Evolutionary conservation across 192 early-diverging fungal genomes (phyloP), one percentile per base, ranked within the genome.

Genomic region (Funneliformis mosseae): DNA sequence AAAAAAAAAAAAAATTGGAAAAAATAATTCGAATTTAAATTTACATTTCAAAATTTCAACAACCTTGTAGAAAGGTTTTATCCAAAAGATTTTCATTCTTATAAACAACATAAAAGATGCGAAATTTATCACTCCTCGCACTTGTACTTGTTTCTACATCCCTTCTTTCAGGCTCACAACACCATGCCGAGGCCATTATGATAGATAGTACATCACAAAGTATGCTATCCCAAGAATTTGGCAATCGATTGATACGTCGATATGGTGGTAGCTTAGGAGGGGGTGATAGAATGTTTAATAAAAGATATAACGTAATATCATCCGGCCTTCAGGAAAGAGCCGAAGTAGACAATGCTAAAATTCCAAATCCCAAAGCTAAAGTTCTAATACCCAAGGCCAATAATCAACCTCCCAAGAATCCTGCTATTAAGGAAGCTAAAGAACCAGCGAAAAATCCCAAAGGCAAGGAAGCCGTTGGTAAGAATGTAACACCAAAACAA

Each of bases 101-200:
- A 25, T 33, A 48, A 25, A 28, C n/a, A 46, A 50, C 4, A 60
- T 28, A 6, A 21, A 76, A 50, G 41, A 74, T 74, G 74, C 74
- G 74, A 8, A 27, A 12, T 6, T 33, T 39, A 76, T 38, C 74
- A 27, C 25, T 76, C 23, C 23, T 76, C 27, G 74, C 74, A 76
- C 6, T 76, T 21, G 3, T 76, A 76, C 23, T 76, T n/a, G 50
- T 45, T 27, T 76, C 74, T 5, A 76, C 50, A 12, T 48, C 74
- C 48, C 59, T 76, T 48, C 69, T 71, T 10, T 41, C n/a, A 28
- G 25, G 12, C 42, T 76, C 74, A 25, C 4, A 59, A 60, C 74
- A 75, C 21, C 25, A 28, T 59, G 23, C 10, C 21, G 23, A 25
- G 12, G 50, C 25, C 9, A 27, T 61, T 38, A 27, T 14, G 25